phyloP scores from a whole-genome alignment of 306 rosid genomes.

The Vigna hirtella region DNA sequence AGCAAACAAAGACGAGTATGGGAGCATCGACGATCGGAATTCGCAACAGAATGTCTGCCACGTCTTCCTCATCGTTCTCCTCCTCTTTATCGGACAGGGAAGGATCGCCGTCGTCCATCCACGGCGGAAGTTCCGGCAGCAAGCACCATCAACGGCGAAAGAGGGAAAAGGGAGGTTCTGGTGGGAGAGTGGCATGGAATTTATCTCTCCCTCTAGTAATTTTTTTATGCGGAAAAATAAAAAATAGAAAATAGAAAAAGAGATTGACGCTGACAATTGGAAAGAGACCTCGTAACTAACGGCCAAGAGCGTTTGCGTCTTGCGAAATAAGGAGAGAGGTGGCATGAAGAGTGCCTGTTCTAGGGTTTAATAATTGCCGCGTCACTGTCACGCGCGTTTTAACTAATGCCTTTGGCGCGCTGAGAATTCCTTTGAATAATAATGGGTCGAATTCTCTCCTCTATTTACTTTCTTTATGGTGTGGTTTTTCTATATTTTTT shows the following conservation, averaged over 20 bases:
- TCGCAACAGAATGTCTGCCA: conserved; percentile 35
- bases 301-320: conserved; percentile 39
- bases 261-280: conserved; percentile 21
- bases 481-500: neutral
- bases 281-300: conserved; percentile 48
- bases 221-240: conserved; percentile 17
- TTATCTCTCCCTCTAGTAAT: conserved; percentile 40
- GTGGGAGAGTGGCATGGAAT: conserved; percentile 40
- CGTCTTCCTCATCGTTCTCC: conserved; percentile 42
- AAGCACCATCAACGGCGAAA: conserved; percentile 65
- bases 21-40: conserved; percentile 62
- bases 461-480: neutral
- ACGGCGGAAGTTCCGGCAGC: conserved; percentile 39
- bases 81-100: conserved; percentile 46
- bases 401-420: conserved; percentile 41
- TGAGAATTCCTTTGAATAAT: conserved; percentile 21
- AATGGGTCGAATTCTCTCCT: neutral
- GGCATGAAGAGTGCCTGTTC: conserved; percentile 57
- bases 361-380: conserved; percentile 3
- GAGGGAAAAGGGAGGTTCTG: conserved; percentile 43
- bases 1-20: conserved; percentile 68
- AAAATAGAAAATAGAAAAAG: conserved; percentile 4
- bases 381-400: conserved; percentile 40
- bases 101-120: conserved; percentile 70
- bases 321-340: conserved; percentile 35